Base-by-base conservation (phyloP, 495 filamentous ascomycete species). In the Penicillium steckii region DNA sequence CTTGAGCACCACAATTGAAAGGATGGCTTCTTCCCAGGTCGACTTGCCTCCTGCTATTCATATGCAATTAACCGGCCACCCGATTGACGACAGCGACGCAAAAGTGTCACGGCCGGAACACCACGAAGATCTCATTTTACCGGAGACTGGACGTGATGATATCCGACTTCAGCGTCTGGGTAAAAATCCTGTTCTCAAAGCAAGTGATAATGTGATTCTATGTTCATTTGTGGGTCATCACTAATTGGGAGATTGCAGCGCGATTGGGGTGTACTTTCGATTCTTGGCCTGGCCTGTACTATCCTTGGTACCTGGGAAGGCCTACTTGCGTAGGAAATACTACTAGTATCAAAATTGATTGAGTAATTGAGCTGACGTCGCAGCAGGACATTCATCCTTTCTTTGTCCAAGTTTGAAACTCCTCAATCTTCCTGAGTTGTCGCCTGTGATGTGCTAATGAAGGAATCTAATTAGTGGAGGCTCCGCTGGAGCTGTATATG, bases 401-500 rank as follows among this genome's bases (percentile, higher is more conserved):
- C 59, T 19, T 30, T 61, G 10, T 45, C 50, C 35, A 61, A 61
- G 59, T 61, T 26, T 48, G 53, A 24, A 24, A 13, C 4, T 15
- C 18, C 27, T 13, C 6, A 17, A 10, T 25, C 18, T 46, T 4
- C 35, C 30, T 48, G 27, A 8, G 17, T 21, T 8, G 19, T 40
- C 25, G 8, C 29, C 9, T 17, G 25, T 58, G 42, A 46, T 41
- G 44, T 15, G 37, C 23, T 41, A 41, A 41, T 19, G 10, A 8
- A 12, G 8, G 32, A 22, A n/a, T n/a, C n/a, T n/a, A n/a, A n/a
- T n/a, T 12, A 72, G 64, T 60, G 78, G 74, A 5, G 80, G 80
- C 13, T 69, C 79, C 1, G 76, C 68, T 0, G 78, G 74, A 13
- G 69, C 79, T 0, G 57, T 83, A 3, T 81, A 77, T 64, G 70